phyloP scores from a whole-genome alignment of 352 stramenopile genomes.

The Phytopythium sindhum region DNA sequence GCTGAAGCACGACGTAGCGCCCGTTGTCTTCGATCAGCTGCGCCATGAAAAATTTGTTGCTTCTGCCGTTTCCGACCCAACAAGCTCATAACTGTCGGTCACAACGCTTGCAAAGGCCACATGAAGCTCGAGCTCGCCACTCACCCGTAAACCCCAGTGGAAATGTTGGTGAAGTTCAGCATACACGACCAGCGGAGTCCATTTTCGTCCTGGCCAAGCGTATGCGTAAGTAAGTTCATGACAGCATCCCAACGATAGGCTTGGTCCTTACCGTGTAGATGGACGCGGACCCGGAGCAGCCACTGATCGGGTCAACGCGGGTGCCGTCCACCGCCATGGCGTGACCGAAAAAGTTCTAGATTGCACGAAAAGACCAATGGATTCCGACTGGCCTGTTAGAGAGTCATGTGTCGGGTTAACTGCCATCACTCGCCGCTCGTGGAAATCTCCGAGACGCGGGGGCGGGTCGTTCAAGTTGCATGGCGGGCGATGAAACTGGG shows the following conservation, averaged over 20 bases:
- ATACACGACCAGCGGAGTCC: conserved; percentile 64
- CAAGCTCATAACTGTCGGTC: background rate
- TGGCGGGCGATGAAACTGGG: too few relatives aligned
- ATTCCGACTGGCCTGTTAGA: background rate
- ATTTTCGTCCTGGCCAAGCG: conserved; percentile 31
- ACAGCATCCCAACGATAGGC: background rate
- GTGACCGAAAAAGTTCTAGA: background rate
- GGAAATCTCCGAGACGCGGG: too few relatives aligned
- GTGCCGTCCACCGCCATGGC: background rate
- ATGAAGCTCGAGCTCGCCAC: background rate
- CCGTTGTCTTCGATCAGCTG: conserved; percentile 51
- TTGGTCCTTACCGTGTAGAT: conserved; percentile 21
- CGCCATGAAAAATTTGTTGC: conserved; percentile 68
- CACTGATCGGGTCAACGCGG: conserved; percentile 17
- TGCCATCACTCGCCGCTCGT: background rate
- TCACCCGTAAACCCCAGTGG: conserved; percentile 49
- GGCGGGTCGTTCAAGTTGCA: too few relatives aligned
- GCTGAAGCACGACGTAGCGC: conserved; percentile 49
- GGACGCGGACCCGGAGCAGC: conserved; percentile 12
- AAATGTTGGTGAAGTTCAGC: conserved; percentile 64
- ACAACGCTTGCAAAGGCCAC: background rate
- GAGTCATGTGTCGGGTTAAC: background rate
- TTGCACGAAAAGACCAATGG: background rate
- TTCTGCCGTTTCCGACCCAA: conserved; percentile 19
- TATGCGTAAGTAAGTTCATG: background rate